Evolutionary conservation across 345 rosid genomes (phyloP).

Genomic region (Gossypium herbaceum): DNA sequence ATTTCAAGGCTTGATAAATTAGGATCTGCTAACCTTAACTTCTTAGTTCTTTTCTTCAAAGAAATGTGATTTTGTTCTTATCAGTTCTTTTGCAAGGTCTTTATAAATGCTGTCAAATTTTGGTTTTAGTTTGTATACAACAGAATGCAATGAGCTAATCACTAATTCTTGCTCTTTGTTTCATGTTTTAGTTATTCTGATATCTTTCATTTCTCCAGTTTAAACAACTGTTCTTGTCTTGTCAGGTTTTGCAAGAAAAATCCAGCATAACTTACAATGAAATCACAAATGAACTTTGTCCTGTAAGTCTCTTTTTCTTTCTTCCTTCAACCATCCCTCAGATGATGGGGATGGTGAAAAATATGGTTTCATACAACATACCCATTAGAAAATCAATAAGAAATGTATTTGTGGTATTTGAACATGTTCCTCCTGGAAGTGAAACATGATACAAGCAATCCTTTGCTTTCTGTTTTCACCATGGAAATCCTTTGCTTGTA

Average conservation of each 20-base stretch:
- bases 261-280: slow-evolving; percentile 70
- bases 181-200: background rate
- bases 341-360: background rate
- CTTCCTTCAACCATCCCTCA: background rate
- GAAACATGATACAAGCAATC: background rate
- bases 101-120: background rate
- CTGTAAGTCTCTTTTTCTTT: slow-evolving; percentile 49
- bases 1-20: background rate
- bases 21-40: no score
- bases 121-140: background rate
- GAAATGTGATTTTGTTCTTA: background rate
- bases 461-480: background rate
- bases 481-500: background rate
- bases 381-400: background rate
- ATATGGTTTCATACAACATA: background rate
- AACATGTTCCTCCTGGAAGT: background rate
- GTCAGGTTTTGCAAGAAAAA: slow-evolving; percentile 70
- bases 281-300: slow-evolving; percentile 77
- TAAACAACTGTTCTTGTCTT: slow-evolving; percentile 6
- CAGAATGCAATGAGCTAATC: background rate
- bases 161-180: background rate
- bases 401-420: background rate
- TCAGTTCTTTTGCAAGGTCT: background rate
- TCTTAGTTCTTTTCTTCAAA: background rate
- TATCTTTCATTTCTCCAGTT: slow-evolving; percentile 2